Evolutionary conservation across 176 grass and related monocot species (phyloP).

Genomic region (Avena insularis): DNA sequence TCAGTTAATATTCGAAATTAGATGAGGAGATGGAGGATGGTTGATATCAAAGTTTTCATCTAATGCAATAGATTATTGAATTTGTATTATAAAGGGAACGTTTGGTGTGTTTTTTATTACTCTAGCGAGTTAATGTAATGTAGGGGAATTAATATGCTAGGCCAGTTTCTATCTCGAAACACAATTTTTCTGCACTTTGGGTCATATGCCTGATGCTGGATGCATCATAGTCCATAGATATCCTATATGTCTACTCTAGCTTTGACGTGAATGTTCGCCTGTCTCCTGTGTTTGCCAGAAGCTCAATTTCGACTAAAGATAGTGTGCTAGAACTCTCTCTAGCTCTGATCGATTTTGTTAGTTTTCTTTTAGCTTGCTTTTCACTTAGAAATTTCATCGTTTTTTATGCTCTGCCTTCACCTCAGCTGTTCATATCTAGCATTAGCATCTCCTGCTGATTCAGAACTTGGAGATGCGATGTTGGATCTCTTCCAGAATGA

Average conservation of each 20-base stretch:
- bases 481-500: neutral
- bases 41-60: constrained; percentile 38
- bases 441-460: neutral
- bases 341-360: neutral
- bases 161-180: neutral
- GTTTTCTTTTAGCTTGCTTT: neutral
- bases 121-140: constrained; percentile 33
- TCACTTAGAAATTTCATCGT: neutral
- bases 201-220: constrained; percentile 25
- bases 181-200: constrained; percentile 17
- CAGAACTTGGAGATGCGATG: constrained; percentile 1
- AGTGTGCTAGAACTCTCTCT: neutral
- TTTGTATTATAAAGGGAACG: constrained; percentile 20
- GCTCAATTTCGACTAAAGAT: constrained; percentile 3
- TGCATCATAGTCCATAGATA: neutral
- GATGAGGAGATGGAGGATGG: constrained; percentile 9
- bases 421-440: neutral
- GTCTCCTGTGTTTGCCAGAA: neutral
- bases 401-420: neutral
- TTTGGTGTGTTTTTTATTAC: constrained; percentile 24
- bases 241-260: neutral
- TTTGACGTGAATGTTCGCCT: constrained; percentile 15
- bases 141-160: constrained; percentile 37
- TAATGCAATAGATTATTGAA: constrained; percentile 33
- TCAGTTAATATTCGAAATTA: neutral